Base-by-base conservation (phyloP, 176 grass and related monocot species). In the Panicum miliaceum region DNA sequence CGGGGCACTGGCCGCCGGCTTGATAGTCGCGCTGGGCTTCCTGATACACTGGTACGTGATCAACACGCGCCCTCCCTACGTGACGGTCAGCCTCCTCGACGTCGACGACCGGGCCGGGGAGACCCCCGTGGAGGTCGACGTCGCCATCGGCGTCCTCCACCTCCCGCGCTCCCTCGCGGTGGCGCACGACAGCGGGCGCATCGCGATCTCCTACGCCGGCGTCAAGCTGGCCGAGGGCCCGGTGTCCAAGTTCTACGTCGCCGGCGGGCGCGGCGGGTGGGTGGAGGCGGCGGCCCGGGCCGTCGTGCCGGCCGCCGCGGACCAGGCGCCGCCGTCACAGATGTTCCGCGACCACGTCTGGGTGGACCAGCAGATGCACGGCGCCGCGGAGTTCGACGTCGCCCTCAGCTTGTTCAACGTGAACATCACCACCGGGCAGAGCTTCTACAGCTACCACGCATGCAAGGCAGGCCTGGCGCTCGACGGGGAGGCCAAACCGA, bases 291-390 rank as follows among this genome's bases (percentile, higher is more conserved):
- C 9, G 38, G 7, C 58, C 15, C 47, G 58, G 5, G 57, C 22
- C 4, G 25, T 63, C 8, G 58, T 25, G 23, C 26, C 40, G 4
- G 58, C 58, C 22, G 41, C 11, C 4, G 11, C 29, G 25, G 76
- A 22, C 16, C 40, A 63, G 14, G 57, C 58, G 51, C 57, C 40
- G 0, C 15, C 46, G 23, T 45, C 58, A 5, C 40, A 63, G 58
- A 19, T 63, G 57, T 45, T 78, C 58, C 76, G 14, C 7, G 58
- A 63, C 40, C 58, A 46, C 23, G 3, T 62, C 12, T 45, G 57
- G 15, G 57, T 78, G 57, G 75, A 78, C 38, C 75, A 78, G 15
- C 40, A 46, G 75, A 15, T 63, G 75, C 7, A 62, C 32, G 73
- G 73, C 51, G 34, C 22, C 25, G 51, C 29, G 4, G 50, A 14